phyloP scores from a whole-genome alignment of 225 moss, liverwort and hornwort genomes.

The Pleurozium schreberi region DNA sequence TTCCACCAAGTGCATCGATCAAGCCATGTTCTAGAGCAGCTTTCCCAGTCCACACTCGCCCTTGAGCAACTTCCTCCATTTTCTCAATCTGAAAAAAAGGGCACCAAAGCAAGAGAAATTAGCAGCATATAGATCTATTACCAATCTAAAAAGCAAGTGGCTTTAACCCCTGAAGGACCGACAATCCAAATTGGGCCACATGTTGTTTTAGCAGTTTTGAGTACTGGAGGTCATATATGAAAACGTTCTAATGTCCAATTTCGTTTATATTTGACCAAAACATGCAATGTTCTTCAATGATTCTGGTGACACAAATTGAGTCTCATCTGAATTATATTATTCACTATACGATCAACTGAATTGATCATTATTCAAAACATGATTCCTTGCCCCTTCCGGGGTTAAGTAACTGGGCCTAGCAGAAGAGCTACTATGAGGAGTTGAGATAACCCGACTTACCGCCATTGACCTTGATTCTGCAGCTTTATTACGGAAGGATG shows the following conservation, averaged over 20 bases:
- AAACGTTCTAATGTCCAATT: not conserved
- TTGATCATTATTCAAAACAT: not conserved
- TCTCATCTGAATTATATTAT: not conserved
- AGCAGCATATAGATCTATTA: not conserved
- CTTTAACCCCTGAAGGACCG: not conserved
- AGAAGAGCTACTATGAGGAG: not conserved
- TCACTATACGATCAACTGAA: not conserved
- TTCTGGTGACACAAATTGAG: not conserved
- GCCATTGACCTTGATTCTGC: slow-evolving; percentile 82
- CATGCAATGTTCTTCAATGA: not conserved
- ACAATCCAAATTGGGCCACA: not conserved
- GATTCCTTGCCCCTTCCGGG: not conserved
- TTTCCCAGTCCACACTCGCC: slow-evolving; percentile 98
- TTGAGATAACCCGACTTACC: slow-evolving; percentile 20
- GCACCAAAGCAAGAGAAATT: not conserved
- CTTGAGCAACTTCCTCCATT: slow-evolving; percentile 97
- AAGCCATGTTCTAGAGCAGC: slow-evolving; percentile 69
- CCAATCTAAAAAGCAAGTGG: not conserved
- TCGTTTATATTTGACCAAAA: not conserved
- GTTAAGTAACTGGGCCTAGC: not conserved
- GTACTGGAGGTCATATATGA: not conserved
- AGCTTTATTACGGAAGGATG: slow-evolving; percentile 87
- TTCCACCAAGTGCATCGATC: slow-evolving; percentile 80
- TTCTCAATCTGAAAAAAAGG: slow-evolving; percentile 42
- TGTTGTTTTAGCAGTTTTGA: not conserved